phyloP scores from a whole-genome alignment of 306 rosid genomes.

The Lithocarpus polystachyus region DNA sequence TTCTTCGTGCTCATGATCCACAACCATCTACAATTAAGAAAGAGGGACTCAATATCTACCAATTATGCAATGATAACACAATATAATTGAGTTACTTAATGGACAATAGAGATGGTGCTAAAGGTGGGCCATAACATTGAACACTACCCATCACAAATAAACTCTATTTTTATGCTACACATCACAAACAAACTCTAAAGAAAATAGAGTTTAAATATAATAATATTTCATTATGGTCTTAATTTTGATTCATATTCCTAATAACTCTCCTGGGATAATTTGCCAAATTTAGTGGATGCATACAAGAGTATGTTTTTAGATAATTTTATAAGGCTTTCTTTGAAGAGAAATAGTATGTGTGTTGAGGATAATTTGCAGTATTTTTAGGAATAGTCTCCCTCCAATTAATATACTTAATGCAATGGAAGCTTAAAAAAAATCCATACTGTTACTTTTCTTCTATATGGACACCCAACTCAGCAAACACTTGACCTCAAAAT shows the following conservation, averaged over 20 bases:
- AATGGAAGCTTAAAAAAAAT: not conserved
- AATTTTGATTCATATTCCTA: not conserved
- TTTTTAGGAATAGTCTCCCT: not conserved
- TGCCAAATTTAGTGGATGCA: not conserved
- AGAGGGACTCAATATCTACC: no score
- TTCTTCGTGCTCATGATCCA: no score
- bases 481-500: not conserved
- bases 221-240: no score
- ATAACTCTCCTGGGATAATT: not conserved
- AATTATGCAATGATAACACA: no score
- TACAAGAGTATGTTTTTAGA: not conserved
- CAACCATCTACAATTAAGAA: no score
- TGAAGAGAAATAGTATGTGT: not conserved
- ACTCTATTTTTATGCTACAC: no score
- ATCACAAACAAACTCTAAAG: no score
- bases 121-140: no score
- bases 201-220: no score
- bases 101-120: no score
- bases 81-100: no score
- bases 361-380: not conserved
- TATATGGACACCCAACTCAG: not conserved
- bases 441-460: not conserved
- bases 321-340: not conserved
- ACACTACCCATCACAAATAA: no score
- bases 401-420: not conserved